Base-by-base conservation (phyloP, 2,329 filamentous ascomycete species). In the Aureobasidium sp. region DNA sequence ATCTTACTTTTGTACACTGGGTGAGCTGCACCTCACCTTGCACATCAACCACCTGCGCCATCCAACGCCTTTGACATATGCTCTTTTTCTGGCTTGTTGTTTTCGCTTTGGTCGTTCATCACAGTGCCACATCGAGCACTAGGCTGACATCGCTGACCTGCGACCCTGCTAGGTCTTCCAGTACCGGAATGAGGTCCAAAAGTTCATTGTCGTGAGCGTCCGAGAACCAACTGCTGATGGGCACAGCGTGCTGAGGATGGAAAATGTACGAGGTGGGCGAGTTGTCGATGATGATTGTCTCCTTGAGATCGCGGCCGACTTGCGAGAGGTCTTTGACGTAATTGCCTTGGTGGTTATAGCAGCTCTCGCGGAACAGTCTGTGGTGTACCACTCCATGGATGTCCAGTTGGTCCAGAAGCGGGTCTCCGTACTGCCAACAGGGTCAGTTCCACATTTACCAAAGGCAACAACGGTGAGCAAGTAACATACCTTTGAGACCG, bases 211-310 rank as follows among this genome's bases (percentile, higher is more conserved):
- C 94, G 77, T 99, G 94, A 65, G 94, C 94, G 78, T 99, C 94
- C 68, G 92, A 97, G 79, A 99, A 99, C 94, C 94, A 99, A 82
- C 93, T 97, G 84, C 92, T 97, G 79, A 99, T 99, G 29, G 94
- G 94, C 55, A 99, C 93, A 64, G 94, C 94, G 75, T 99, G 94
- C 79, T 99, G 93, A 27, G 94, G 94, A 74, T 99, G 94, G 83
- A 99, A 99, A 71, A 99, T 97, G 80, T 99, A 99, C 14, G 93
- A 97, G 5, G 94, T 99, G 2, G 94, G 94, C 51, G 94, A 97
- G 78, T 99, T 99, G 80, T 99, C 94, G 72, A 99, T 99, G 75
- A 99, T 99, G 73, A 99, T 99, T 22, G 93, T 99, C 73, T 99
- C 93, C 75, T 91, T 90, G 62, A 99, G 84, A 74, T 97, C 92